Conservation (phyloP, 768 basidiomycete species). For the Agaricus bisporus region DNA sequence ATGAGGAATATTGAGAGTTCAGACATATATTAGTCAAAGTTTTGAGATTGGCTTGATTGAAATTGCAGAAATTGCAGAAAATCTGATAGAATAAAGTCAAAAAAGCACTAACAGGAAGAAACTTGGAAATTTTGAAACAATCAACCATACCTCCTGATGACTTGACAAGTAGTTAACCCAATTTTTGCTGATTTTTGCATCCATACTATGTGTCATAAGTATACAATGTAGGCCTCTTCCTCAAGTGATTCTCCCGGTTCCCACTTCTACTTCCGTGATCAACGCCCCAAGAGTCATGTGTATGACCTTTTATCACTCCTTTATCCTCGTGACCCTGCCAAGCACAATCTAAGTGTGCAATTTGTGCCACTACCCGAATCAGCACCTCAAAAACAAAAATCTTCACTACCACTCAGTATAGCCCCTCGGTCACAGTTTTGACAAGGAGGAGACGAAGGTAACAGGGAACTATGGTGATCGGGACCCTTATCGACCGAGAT, state of each 20-base stretch:
- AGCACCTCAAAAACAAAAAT: constrained; percentile 43
- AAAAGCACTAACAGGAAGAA: too few species aligned
- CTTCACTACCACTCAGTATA: constrained; percentile 46
- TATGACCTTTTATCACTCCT: constrained; percentile 13
- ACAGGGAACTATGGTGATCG: constrained; percentile 5
- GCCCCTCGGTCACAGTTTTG: constrained; percentile 41
- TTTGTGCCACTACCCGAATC: constrained; percentile 57
- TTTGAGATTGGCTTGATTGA: too few species aligned
- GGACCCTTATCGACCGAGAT: not conserved
- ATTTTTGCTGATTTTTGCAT: too few species aligned
- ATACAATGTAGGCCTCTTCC: too few species aligned
- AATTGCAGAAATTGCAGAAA: too few species aligned
- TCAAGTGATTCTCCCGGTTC: constrained; percentile 22
- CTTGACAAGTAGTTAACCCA: too few species aligned
- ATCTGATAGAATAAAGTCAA: too few species aligned
- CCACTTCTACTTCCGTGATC: not conserved
- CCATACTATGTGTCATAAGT: too few species aligned
- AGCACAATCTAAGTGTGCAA: constrained; percentile 31
- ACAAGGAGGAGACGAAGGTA: constrained; percentile 26
- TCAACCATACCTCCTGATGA: too few species aligned
- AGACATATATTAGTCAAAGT: too few species aligned
- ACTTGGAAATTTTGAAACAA: too few species aligned
- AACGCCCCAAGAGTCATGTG: not conserved
- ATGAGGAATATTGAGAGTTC: too few species aligned
- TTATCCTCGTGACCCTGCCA: not conserved